Evolutionary conservation across 1,284 basidiomycete genomes (phyloP).

Genomic region (Fomitopsis pinicola): DNA sequence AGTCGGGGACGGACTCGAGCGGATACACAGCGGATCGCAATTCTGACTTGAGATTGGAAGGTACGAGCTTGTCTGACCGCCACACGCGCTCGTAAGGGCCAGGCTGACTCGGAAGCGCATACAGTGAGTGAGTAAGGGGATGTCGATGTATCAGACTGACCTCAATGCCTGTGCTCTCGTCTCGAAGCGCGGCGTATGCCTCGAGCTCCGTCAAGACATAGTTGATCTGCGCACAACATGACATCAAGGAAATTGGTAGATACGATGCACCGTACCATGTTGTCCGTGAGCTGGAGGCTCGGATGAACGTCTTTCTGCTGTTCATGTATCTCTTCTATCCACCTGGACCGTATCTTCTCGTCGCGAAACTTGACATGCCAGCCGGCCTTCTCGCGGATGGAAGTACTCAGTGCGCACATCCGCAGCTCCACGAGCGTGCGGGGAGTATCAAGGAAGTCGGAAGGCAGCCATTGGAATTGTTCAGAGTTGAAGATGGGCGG

Average conservation of each 20-base stretch:
- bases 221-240: neutral
- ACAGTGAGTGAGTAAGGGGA: neutral
- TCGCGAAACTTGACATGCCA: neutral
- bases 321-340: neutral
- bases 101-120: neutral
- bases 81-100: neutral
- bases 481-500: too few relatives aligned
- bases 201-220: neutral
- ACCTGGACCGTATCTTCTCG: neutral
- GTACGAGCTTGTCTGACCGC: neutral
- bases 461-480: too few relatives aligned
- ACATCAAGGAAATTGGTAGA: neutral
- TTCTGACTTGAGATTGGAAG: neutral
- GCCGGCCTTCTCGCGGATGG: neutral
- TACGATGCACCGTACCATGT: neutral
- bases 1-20: slow-evolving; percentile 7
- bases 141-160: neutral
- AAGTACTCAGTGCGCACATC: neutral
- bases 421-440: neutral
- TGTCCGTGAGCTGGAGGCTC: neutral
- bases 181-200: neutral
- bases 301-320: neutral
- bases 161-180: neutral
- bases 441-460: neutral
- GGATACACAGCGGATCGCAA: neutral